Conservation (phyloP, 2,329 filamentous ascomycete species). For the Teratosphaeria epicoccoides region DNA sequence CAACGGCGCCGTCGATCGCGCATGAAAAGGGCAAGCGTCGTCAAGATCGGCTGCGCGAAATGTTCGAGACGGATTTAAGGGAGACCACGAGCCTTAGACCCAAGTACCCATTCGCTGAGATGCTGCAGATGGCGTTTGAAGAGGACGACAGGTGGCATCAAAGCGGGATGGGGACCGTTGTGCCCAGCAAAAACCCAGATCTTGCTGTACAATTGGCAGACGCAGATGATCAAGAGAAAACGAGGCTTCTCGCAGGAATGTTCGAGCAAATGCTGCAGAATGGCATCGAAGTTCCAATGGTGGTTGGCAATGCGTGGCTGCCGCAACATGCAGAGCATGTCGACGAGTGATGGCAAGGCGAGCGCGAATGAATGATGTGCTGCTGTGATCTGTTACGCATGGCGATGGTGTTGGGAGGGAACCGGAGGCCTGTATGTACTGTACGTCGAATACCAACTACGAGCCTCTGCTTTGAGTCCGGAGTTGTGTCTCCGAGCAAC, state of each 20-base stretch:
- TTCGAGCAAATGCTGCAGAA: conserved; percentile 13
- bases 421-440: neutral
- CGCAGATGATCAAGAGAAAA: neutral
- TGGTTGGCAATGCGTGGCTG: conserved; percentile 6
- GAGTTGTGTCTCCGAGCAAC: too few relatives aligned
- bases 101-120: conserved; percentile 5
- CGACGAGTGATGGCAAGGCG: neutral
- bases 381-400: conserved; percentile 1
- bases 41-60: neutral
- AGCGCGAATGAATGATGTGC: neutral
- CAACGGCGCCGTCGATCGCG: neutral
- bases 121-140: conserved; percentile 14
- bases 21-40: neutral
- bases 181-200: neutral
- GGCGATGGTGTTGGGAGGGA: conserved; percentile 1
- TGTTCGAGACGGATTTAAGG: conserved; percentile 3
- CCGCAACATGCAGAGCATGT: neutral
- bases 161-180: conserved; percentile 4
- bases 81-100: conserved; percentile 8
- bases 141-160: conserved; percentile 16
- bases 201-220: neutral
- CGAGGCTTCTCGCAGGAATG: conserved; percentile 1
- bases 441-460: too few relatives aligned
- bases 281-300: conserved; percentile 17
- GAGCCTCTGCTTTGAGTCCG: too few relatives aligned